phyloP scores from a whole-genome alignment of 352 stramenopile species.

The Phytophthora sojae region DNA sequence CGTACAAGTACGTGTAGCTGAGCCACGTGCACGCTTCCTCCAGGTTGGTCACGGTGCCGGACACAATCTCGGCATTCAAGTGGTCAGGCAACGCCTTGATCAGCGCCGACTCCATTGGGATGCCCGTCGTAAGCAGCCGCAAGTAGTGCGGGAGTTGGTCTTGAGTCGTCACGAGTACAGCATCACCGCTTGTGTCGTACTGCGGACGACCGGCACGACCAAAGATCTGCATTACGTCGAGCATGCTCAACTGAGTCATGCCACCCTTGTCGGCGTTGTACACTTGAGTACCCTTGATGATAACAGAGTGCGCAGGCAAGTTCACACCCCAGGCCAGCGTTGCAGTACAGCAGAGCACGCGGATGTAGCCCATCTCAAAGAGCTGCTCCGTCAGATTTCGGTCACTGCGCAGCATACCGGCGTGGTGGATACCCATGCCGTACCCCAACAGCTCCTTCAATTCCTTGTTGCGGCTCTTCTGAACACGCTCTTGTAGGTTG shows the following conservation, averaged over 20 bases:
- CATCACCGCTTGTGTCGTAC: conserved; percentile 99
- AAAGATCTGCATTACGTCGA: conserved; percentile 99
- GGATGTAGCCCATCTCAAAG: conserved; percentile 97
- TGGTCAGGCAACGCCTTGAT: conserved; percentile 99
- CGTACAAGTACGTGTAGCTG: conserved; percentile 99
- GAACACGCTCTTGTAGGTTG: conserved; percentile 71
- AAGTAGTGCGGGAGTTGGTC: conserved; percentile 95
- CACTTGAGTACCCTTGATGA: conserved; percentile 99
- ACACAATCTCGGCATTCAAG: conserved; percentile 99
- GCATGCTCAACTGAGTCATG: conserved; percentile 97
- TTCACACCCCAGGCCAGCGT: conserved; percentile 99
- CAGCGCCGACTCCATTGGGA: conserved; percentile 98
- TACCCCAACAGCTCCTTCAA: conserved; percentile 94
- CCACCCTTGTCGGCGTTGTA: conserved; percentile 99
- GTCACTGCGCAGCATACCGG: conserved; percentile 96
- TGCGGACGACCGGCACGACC: conserved; percentile 98
- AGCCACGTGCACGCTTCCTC: conserved; percentile 97
- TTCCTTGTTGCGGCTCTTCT: conserved; percentile 96
- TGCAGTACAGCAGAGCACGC: conserved; percentile 98
- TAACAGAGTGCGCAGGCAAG: conserved; percentile 97
- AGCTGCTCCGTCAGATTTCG: conserved; percentile 97
- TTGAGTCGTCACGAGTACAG: conserved; percentile 98
- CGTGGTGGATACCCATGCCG: conserved; percentile 98
- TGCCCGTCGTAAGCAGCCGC: conserved; percentile 94
- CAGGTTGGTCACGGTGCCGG: conserved; percentile 98